Conservation (phyloP, 1,139 yeast species). For the Citeromyces hawaiiensis region DNA sequence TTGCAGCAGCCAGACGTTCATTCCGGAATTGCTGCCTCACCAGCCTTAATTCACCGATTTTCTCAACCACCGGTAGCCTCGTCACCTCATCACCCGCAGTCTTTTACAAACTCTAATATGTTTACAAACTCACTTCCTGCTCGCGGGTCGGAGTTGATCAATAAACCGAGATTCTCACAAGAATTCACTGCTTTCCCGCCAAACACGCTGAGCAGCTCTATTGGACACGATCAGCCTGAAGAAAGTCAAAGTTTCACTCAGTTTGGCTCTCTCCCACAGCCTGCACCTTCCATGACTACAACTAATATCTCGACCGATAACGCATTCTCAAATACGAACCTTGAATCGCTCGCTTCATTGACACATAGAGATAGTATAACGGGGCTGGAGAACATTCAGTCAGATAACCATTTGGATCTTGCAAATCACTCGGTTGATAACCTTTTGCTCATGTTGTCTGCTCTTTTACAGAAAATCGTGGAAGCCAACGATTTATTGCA, state of each 20-base stretch:
- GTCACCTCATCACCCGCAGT: not conserved
- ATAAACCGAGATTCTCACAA: not conserved
- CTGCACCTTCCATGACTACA: slow-evolving; percentile 30
- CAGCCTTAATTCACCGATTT: not conserved
- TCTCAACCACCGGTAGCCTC: not conserved
- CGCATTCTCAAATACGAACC: slow-evolving; percentile 21
- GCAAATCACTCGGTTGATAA: slow-evolving; percentile 78
- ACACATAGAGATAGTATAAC: slow-evolving; percentile 2
- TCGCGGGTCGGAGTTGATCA: not conserved
- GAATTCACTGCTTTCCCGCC: not conserved
- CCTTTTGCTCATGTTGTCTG: slow-evolving; percentile 71
- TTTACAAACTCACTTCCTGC: not conserved
- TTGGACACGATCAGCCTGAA: slow-evolving; percentile 1
- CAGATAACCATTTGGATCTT: slow-evolving; percentile 55
- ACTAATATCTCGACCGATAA: slow-evolving; percentile 32
- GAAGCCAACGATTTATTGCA: slow-evolving; percentile 85
- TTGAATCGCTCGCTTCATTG: slow-evolving; percentile 5
- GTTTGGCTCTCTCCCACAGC: slow-evolving; percentile 18
- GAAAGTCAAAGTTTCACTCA: slow-evolving; percentile 9
- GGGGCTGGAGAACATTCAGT: slow-evolving; percentile 2
- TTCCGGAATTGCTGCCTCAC: not conserved
- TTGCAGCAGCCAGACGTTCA: not conserved
- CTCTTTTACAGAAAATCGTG: slow-evolving; percentile 72
- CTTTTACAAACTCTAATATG: not conserved
- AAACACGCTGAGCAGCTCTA: not conserved